These are phyloP conservation scores for Pyrenula massariospora DNA, from an alignment of 495 filamentous ascomycete species.

Conservation along the genomic window DNA sequence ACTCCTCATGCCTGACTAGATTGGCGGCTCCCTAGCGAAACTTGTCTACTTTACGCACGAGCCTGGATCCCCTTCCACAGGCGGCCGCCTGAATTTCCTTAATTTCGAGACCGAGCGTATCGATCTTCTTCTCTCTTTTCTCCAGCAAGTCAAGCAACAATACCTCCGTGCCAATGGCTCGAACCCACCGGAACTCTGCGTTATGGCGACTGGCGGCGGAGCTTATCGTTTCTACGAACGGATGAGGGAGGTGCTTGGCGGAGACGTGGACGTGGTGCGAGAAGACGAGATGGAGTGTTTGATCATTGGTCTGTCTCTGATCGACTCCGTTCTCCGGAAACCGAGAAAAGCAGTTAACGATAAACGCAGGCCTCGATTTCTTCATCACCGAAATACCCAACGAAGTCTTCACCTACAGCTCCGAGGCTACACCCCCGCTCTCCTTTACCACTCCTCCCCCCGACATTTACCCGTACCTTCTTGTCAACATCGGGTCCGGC, in stretches of 20 bases:
- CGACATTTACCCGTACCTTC: constrained; percentile 87
- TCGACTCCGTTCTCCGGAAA: background rate
- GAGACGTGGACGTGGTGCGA: constrained; percentile 68
- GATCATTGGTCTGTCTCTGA: constrained; percentile 61
- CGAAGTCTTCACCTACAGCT: constrained; percentile 87
- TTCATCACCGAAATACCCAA: constrained; percentile 95
- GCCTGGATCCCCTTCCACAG: constrained; percentile 60
- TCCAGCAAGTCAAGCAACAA: constrained; percentile 68
- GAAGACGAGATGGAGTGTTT: constrained; percentile 99
- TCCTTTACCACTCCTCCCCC: constrained; percentile 59
- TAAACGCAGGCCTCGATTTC: constrained; percentile 70
- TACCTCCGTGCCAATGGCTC: constrained; percentile 63
- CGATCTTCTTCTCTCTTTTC: constrained; percentile 81
- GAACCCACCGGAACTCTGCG: constrained; percentile 52
- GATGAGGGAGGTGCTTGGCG: constrained; percentile 55
- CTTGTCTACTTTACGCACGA: constrained; percentile 95
- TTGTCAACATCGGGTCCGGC: constrained; percentile 98
- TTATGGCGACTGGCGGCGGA: constrained; percentile 92
- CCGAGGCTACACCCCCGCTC: constrained; percentile 76
- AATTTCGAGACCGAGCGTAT: constrained; percentile 93
- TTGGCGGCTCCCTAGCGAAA: constrained; percentile 90
- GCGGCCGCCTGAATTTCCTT: constrained; percentile 85
- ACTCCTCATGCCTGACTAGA: too few relatives aligned
- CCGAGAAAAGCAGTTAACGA: background rate
- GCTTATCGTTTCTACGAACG: constrained; percentile 93